Evolutionary conservation across 306 rosid species (phyloP).

Genomic region (Oxytropis ochrocephala): DNA sequence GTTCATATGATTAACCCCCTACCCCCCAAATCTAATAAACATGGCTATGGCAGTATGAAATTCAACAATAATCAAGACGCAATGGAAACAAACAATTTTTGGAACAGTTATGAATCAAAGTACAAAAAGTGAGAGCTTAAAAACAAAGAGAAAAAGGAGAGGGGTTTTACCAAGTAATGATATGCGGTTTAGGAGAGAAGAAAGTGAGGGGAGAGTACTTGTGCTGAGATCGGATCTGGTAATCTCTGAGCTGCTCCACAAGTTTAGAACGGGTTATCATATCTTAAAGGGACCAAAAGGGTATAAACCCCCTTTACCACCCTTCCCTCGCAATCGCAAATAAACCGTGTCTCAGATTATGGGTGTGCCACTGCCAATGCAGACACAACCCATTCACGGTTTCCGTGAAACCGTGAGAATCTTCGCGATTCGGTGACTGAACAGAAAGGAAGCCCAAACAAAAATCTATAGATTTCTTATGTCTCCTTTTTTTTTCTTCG

Average conservation of each 20-base stretch:
- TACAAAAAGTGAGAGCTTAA: background rate
- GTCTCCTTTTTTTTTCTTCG: no score
- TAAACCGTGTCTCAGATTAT: background rate
- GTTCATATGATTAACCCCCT: background rate
- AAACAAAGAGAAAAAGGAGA: background rate
- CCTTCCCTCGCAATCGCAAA: background rate
- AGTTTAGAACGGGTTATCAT: slow-evolving; percentile 58
- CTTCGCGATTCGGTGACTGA: background rate
- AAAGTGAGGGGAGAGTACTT: slow-evolving; percentile 41
- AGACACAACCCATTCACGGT: background rate
- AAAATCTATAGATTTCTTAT: no score
- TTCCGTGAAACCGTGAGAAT: background rate
- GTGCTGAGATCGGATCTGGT: slow-evolving; percentile 61
- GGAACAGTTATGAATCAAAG: background rate
- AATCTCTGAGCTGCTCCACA: slow-evolving; percentile 65
- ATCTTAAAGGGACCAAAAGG: slow-evolving; percentile 13
- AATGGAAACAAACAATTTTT: background rate
- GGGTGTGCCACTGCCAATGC: background rate
- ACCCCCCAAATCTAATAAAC: background rate
- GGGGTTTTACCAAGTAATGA: slow-evolving; percentile 36
- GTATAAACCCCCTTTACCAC: background rate
- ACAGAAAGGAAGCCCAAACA: background rate
- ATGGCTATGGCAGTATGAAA: background rate
- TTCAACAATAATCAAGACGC: background rate
- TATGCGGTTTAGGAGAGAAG: slow-evolving; percentile 58